These are phyloP conservation scores for Arachis hypogaea DNA, from an alignment of 306 rosid species.

Conservation along the genomic window DNA sequence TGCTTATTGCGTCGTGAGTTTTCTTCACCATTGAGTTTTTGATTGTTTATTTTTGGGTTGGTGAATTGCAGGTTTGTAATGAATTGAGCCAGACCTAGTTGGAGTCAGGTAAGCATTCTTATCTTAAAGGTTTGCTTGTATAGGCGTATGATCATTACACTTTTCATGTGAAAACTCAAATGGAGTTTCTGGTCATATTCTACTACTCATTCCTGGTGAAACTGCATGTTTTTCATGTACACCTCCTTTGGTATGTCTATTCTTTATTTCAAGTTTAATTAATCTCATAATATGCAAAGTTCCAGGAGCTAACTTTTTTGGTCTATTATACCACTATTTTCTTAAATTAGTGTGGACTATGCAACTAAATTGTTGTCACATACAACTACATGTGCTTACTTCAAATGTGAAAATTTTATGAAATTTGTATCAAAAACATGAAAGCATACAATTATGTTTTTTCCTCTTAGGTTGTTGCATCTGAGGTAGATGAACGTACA, in stretches of 20 bases:
- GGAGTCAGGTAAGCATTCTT: slow-evolving; percentile 77
- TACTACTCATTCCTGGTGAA: slow-evolving; percentile 91
- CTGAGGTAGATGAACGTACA: slow-evolving; percentile 94
- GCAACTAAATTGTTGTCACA: slow-evolving; percentile 15
- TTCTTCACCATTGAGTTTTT: no score
- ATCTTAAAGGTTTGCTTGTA: slow-evolving; percentile 21
- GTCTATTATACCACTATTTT: neutral
- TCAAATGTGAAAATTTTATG: neutral
- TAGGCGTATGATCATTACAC: slow-evolving; percentile 19
- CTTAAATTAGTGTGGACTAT: neutral
- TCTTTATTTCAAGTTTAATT: neutral
- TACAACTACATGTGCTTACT: slow-evolving; percentile 23
- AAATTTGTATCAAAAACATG: slow-evolving; percentile 24
- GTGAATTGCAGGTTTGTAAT: slow-evolving; percentile 83
- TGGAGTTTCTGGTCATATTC: slow-evolving; percentile 92
- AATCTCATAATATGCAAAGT: neutral
- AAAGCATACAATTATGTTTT: slow-evolving; percentile 39
- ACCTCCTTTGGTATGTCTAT: slow-evolving; percentile 81
- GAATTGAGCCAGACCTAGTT: slow-evolving; percentile 96
- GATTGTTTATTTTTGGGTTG: neutral
- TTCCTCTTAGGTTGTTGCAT: slow-evolving; percentile 81
- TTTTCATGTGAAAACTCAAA: slow-evolving; percentile 28
- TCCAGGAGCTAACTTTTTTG: slow-evolving; percentile 7
- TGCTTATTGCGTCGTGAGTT: no score
- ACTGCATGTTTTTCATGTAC: slow-evolving; percentile 99